phyloP scores from a whole-genome alignment of 2,329 filamentous ascomycete genomes.

The Fonsecaea nubica region DNA sequence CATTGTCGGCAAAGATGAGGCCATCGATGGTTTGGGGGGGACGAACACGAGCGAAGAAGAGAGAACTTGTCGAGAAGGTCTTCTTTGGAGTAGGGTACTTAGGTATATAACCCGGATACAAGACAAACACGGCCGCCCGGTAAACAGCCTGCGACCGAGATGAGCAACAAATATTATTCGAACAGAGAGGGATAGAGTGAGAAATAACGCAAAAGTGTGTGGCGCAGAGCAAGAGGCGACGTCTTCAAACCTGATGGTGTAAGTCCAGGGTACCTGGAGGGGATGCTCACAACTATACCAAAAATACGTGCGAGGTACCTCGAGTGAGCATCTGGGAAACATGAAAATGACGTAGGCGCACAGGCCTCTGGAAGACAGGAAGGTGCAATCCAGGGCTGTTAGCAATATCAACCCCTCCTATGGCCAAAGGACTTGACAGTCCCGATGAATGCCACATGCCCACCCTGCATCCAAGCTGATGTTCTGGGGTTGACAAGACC shows the following conservation, averaged over 20 bases:
- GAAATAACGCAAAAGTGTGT: not conserved
- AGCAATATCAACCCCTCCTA: constrained; percentile 2
- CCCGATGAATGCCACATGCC: constrained; percentile 11
- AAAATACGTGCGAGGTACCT: not conserved
- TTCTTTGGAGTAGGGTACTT: not conserved
- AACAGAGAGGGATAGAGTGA: not conserved
- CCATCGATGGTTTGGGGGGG: not conserved
- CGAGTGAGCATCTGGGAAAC: not conserved
- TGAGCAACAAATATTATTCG: not conserved
- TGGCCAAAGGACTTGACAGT: not conserved
- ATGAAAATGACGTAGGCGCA: constrained; percentile 21
- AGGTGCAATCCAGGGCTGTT: not conserved
- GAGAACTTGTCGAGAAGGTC: not conserved
- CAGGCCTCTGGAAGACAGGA: constrained; percentile 6
- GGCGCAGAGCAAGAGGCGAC: not conserved
- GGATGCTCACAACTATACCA: not conserved
- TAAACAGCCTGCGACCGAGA: not conserved
- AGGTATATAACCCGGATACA: not conserved
- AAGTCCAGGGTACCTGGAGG: constrained; percentile 2
- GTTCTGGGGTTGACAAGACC: constrained; percentile 8
- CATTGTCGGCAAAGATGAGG: constrained; percentile 9
- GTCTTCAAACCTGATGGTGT: not conserved
- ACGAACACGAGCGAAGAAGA: not conserved
- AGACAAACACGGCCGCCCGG: not conserved
- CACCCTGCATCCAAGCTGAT: not conserved